Evolutionary conservation across 2,329 filamentous ascomycete species (phyloP), one percentile per base, ranked within the genome.

Genomic region (Ambrosiella xylebori): DNA sequence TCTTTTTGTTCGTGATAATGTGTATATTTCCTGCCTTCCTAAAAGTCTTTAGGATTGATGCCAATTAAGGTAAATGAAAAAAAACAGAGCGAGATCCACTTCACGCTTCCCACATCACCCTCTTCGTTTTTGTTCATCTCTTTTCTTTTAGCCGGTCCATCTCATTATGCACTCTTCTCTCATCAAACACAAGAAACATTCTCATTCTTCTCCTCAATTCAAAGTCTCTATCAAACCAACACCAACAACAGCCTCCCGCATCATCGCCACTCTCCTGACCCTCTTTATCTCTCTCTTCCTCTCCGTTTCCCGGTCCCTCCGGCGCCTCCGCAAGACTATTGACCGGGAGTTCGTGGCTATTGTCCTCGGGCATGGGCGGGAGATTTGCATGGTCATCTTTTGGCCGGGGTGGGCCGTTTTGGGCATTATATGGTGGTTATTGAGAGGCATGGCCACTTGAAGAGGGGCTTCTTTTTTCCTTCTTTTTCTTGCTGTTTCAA

Each of bases 321-420:
- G 39, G n/a, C 57, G 57, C 36, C 52, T 58, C 35, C 57, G 51
- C 15, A 52, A 53, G 15, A 49, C 51, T 5, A 38, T 58, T 57
- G 74, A 74, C 58, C 74, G 74, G 62, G 78, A 80, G 65, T 71
- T 80, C 58, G 74, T 73, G 59, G 68, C 73, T 54, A 70, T 75
- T 54, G 68, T 80, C 41, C 70, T 81, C 19, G 76, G 77, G 2
- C 70, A 72, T 5, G 71, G 74, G 27, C 78, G 78, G 61, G 64
- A 67, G 37, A 51, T 80, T 58, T 70, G 75, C 61, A 65, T 79
- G 38, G 51, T 79, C 60, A 61, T 80, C 61, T 76, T 81, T 62
- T 81, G 77, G 78, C 78, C 78, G 0, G 78, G 78, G 0, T 80
- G 78, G 77, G 67, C 72, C 60, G 61, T 79, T 36, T 60, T 80